Conservation (phyloP, 768 basidiomycete species). For the Lyophyllum shimeji region DNA sequence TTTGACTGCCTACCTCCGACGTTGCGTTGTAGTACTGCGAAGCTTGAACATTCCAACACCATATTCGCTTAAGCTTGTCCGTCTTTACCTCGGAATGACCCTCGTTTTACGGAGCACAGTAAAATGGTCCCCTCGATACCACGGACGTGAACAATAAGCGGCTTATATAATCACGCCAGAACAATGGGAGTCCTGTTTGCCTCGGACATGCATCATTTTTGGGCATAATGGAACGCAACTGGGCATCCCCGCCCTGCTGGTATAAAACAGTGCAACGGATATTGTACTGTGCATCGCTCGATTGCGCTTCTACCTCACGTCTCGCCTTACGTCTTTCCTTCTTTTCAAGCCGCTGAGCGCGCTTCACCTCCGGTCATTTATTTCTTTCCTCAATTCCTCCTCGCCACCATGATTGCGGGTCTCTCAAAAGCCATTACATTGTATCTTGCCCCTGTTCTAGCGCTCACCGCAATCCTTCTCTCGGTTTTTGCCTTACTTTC, state of each 20-base stretch:
- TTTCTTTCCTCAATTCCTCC: slow-evolving; percentile 6
- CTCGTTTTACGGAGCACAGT: background rate
- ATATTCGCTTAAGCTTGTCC: no score
- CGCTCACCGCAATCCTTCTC: slow-evolving; percentile 65
- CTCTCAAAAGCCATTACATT: slow-evolving; percentile 68
- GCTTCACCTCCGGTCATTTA: slow-evolving; percentile 17
- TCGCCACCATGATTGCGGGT: slow-evolving; percentile 58
- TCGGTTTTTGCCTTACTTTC: slow-evolving; percentile 69
- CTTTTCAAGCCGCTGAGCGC: slow-evolving; percentile 27
- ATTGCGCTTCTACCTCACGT: slow-evolving; percentile 9
- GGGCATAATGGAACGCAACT: slow-evolving; percentile 4
- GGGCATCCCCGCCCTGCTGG: background rate
- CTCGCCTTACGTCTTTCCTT: slow-evolving; percentile 14
- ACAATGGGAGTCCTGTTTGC: no score
- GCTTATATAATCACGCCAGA: background rate
- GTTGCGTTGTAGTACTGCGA: no score
- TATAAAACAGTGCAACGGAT: slow-evolving; percentile 3
- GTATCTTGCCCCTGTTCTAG: slow-evolving; percentile 66
- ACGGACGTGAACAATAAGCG: background rate
- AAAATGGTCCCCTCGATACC: background rate
- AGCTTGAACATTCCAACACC: no score
- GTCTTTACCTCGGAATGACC: background rate
- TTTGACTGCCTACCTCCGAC: background rate
- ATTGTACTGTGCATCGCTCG: background rate
- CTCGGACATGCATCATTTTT: background rate